Percentiles rank a stretch among this genome's conserved stretches.
These are phyloP conservation scores for Exserohilum rostratum DNA, from an alignment of 2,329 filamentous ascomycete species.

Conservation along the genomic window DNA sequence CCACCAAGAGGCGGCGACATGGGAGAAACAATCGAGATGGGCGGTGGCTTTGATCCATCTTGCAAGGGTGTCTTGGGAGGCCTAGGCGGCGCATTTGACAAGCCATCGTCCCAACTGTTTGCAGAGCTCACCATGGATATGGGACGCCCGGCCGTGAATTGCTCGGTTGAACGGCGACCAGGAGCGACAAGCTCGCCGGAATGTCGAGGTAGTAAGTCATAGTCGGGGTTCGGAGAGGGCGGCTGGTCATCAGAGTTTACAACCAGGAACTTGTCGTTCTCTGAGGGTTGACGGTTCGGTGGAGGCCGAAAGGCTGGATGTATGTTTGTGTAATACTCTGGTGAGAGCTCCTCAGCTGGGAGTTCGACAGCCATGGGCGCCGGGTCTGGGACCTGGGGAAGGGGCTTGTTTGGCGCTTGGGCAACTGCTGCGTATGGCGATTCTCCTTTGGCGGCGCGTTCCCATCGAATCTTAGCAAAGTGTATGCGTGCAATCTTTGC, in stretches of 20 bases:
- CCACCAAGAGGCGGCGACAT: slow-evolving; percentile 36
- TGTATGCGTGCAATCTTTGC: slow-evolving; percentile 84
- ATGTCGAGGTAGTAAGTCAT: slow-evolving; percentile 37
- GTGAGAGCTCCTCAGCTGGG: slow-evolving; percentile 60
- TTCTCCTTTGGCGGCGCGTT: slow-evolving; percentile 51
- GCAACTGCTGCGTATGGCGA: slow-evolving; percentile 28
- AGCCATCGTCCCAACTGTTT: slow-evolving; percentile 33
- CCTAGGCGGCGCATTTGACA: slow-evolving; percentile 42
- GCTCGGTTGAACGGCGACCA: slow-evolving; percentile 41
- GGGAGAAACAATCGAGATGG: slow-evolving; percentile 27
- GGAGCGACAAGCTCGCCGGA: slow-evolving; percentile 71
- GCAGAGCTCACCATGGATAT: slow-evolving; percentile 36
- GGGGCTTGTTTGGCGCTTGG: slow-evolving; percentile 42
- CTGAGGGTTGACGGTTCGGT: slow-evolving; percentile 39
- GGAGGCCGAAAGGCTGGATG: slow-evolving; percentile 40
- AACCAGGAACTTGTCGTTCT: slow-evolving; percentile 61
- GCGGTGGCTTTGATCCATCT: slow-evolving; percentile 24
- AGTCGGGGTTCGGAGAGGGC: slow-evolving; percentile 44
- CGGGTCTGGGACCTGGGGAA: slow-evolving; percentile 48
- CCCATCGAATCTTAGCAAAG: slow-evolving; percentile 72
- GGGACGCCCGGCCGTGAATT: slow-evolving; percentile 31
- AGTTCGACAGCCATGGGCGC: slow-evolving; percentile 62
- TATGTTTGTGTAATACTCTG: slow-evolving; percentile 37
- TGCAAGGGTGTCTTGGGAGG: slow-evolving; percentile 51
- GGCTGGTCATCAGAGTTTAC: slow-evolving; percentile 64